Evolutionary conservation across 768 basidiomycete species (phyloP).

Genomic region (Russula griseocarnosa): DNA sequence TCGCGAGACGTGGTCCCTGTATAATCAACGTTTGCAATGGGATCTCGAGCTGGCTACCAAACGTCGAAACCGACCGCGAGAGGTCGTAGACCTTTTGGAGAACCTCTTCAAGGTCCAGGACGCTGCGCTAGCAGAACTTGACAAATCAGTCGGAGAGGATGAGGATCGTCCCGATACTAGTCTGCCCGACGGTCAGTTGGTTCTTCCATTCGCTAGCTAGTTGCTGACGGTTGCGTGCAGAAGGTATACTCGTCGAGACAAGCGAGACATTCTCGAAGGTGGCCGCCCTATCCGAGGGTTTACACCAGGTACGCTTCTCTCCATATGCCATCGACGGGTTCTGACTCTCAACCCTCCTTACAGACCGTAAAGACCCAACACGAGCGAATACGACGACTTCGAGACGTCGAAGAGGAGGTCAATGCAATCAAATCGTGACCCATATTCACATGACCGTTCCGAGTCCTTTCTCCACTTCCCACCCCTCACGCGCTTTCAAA

Average conservation of each 20-base stretch:
- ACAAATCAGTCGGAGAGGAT: slow-evolving; percentile 26
- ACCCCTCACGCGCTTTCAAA: slow-evolving; percentile 4
- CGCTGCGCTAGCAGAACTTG: slow-evolving; percentile 32
- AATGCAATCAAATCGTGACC: slow-evolving; percentile 19
- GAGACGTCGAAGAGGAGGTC: slow-evolving; percentile 28
- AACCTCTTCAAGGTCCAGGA: slow-evolving; percentile 40
- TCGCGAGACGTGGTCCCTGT: slow-evolving; percentile 73
- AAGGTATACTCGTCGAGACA: slow-evolving; percentile 31
- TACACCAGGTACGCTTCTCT: slow-evolving; percentile 46
- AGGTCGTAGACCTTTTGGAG: slow-evolving; percentile 44
- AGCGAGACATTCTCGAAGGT: slow-evolving; percentile 36
- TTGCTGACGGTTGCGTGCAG: slow-evolving; percentile 10
- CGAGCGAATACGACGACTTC: slow-evolving; percentile 48
- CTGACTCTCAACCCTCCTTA: neutral
- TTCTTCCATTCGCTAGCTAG: neutral
- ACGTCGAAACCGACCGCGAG: slow-evolving; percentile 57
- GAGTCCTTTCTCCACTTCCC: neutral
- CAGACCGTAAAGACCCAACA: slow-evolving; percentile 49
- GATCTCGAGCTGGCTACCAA: slow-evolving; percentile 66
- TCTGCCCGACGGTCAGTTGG: slow-evolving; percentile 30
- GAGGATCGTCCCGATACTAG: slow-evolving; percentile 22
- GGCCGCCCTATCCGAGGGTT: slow-evolving; percentile 43
- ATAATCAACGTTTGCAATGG: slow-evolving; percentile 70
- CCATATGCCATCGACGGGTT: neutral
- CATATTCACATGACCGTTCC: neutral